These are phyloP conservation scores for Colletotrichum tropicicola DNA, from an alignment of 2,329 filamentous ascomycete species.

Conservation along the genomic window DNA sequence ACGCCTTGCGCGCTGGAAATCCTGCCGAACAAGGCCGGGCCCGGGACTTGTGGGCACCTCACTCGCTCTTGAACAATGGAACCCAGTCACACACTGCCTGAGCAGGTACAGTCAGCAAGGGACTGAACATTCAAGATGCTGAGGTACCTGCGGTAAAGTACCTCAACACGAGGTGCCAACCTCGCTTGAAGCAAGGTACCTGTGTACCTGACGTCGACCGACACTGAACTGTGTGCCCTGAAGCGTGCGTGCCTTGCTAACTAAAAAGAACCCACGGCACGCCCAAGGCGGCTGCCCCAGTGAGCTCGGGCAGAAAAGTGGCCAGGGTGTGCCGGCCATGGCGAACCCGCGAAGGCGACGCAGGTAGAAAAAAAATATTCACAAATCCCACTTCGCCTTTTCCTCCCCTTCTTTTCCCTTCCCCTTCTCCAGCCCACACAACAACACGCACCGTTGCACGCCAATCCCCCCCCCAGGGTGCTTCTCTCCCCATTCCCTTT, in stretches of 20 bases:
- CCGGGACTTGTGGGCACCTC: slow-evolving; percentile 5
- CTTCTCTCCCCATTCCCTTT: slow-evolving; percentile 40
- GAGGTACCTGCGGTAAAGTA: too few species aligned
- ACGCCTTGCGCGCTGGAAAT: slow-evolving; percentile 9
- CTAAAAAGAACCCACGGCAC: too few species aligned
- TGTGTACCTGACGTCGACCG: too few species aligned
- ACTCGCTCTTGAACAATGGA: too few species aligned
- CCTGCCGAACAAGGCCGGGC: slow-evolving; percentile 10
- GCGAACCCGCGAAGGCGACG: slow-evolving; percentile 23
- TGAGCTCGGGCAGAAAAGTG: slow-evolving; percentile 18
- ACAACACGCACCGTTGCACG: slow-evolving; percentile 51
- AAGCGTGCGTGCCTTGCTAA: too few species aligned
- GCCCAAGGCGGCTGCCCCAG: neutral
- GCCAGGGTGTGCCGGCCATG: slow-evolving; percentile 22
- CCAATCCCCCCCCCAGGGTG: slow-evolving; percentile 52
- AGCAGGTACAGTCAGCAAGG: too few species aligned
- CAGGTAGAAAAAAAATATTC: slow-evolving; percentile 29
- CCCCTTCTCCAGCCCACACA: slow-evolving; percentile 32
- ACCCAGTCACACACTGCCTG: too few species aligned
- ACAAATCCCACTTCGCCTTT: slow-evolving; percentile 29
- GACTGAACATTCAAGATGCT: too few species aligned
- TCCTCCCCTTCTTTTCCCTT: slow-evolving; percentile 27
- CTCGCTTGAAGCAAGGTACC: too few species aligned
- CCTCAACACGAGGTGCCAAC: too few species aligned
- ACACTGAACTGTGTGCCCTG: too few species aligned